These are phyloP conservation scores for Cercospora canescens DNA, from an alignment of 2,329 filamentous ascomycete genomes.

Conservation along the genomic window DNA sequence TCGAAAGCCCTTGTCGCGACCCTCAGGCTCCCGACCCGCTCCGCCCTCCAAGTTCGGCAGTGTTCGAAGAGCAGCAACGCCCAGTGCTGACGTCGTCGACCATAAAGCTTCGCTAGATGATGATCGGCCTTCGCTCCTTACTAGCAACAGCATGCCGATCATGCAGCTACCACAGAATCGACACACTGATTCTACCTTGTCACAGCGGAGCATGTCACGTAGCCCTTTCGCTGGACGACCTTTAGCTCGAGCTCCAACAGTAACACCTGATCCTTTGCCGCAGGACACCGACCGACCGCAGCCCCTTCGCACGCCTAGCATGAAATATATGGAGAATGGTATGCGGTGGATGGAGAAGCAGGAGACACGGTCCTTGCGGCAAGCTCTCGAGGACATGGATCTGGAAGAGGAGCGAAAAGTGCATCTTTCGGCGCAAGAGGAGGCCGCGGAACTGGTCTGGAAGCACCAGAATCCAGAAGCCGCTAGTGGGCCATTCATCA, in stretches of 20 bases:
- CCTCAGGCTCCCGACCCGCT: constrained; percentile 69
- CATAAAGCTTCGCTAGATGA: constrained; percentile 10
- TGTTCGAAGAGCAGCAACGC: constrained; percentile 32
- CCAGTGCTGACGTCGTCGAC: constrained; percentile 13
- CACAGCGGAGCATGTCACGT: constrained; percentile 10
- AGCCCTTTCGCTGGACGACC: constrained; percentile 36
- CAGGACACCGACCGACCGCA: constrained; percentile 48
- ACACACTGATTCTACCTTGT: constrained; percentile 20
- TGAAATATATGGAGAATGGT: constrained; percentile 71
- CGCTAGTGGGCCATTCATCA: constrained; percentile 46
- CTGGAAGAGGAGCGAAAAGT: constrained; percentile 63
- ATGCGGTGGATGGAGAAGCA: constrained; percentile 80
- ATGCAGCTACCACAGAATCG: constrained; percentile 25
- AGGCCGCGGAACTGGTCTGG: constrained; percentile 78
- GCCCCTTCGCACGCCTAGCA: constrained; percentile 54
- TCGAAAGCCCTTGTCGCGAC: constrained; percentile 66
- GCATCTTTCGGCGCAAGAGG: constrained; percentile 70
- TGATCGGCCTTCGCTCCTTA: constrained; percentile 34
- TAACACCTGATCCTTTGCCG: constrained; percentile 33
- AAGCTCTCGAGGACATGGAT: constrained; percentile 74
- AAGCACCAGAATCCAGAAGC: constrained; percentile 70
- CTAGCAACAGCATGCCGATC: constrained; percentile 34
- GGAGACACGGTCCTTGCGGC: constrained; percentile 68
- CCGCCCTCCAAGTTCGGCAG: constrained; percentile 49
- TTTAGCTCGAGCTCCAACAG: constrained; percentile 29